Evolutionary conservation across 768 basidiomycete species (phyloP), one percentile per base, ranked within the genome.

Genomic region (Saitozyma podzolica): DNA sequence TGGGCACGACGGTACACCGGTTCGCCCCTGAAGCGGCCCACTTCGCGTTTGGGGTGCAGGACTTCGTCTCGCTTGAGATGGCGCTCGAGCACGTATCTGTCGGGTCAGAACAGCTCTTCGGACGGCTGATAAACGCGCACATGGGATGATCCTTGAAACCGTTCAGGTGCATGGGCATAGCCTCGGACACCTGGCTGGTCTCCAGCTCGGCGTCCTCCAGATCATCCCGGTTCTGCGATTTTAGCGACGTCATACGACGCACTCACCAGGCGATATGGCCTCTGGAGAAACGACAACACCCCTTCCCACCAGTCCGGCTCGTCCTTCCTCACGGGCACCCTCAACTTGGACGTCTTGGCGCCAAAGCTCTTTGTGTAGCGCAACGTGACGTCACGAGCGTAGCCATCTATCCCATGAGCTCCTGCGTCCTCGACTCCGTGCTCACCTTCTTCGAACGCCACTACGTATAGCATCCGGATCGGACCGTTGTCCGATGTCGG

Each of bases 91-190:
- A 89, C 88, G 77, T 91, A 93, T 71, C 91, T 91, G 68, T 45
- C 8, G 41, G 13, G 9, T 43, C 14, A 8, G 40, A 9, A 54
- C 49, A n/a, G 40, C 45, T 11, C 45, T 17, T 47, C 13, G 29
- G 5, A 29, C n/a, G 8, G 40, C 40, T 8, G 8, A 13, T 41
- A 20, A 51, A n/a, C 40, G 79, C 87, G 55, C 72, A 95, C 89
- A 95, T 75, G 6, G 94, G 92, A 80, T 99, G 96, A 72, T 91
- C 89, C 78, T 98, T 97, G 85, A 98, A 98, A 1, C 92, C 96
- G 39, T 84, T 83, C 58, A 98, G 84, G 10, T 89, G 88, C 16
- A 87, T 88, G 0, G 96, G 96, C 92, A 99, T 96, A 29, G 89
- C 92, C 80, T 95, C 94, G 52, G 84, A 87, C 75, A 90, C 78